These are phyloP conservation scores for Aspergillus incahuasiensis DNA, from an alignment of 495 filamentous ascomycete species.

Conservation along the genomic window DNA sequence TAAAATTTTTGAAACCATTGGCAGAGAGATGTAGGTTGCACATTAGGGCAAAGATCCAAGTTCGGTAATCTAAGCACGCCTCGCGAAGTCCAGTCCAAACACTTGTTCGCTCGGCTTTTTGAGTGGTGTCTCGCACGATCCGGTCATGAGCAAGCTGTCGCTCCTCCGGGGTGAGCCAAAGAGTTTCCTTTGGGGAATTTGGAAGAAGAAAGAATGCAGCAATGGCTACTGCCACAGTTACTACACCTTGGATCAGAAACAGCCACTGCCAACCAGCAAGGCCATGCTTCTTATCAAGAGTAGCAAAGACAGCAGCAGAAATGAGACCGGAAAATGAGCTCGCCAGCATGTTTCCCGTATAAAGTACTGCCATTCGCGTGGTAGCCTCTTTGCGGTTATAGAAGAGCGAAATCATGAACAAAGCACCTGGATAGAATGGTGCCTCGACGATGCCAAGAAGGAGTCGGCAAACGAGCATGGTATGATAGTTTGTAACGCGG, in stretches of 20 bases:
- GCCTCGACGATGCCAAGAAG: conserved; percentile 47
- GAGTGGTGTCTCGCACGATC: conserved; percentile 20
- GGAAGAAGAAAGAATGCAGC: conserved; percentile 34
- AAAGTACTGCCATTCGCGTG: conserved; percentile 23
- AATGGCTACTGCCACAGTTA: conserved; percentile 37
- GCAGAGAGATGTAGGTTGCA: conserved; percentile 27
- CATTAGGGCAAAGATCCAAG: conserved; percentile 32
- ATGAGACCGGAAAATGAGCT: conserved; percentile 28
- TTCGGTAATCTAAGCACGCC: conserved; percentile 31
- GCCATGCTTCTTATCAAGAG: conserved; percentile 16
- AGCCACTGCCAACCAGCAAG: conserved; percentile 31
- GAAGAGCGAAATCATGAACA: conserved; percentile 33
- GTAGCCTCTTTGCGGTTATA: conserved; percentile 42
- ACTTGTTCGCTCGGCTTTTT: conserved; percentile 12
- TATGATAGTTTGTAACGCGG: conserved; percentile 32
- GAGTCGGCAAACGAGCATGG: conserved; percentile 34
- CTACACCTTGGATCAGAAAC: conserved; percentile 38
- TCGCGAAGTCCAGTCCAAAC: conserved; percentile 32
- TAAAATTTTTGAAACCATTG: conserved; percentile 47
- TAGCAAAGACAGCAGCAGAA: conserved; percentile 20
- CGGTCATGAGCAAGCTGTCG: conserved; percentile 31
- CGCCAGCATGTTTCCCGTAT: conserved; percentile 21
- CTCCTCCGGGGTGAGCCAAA: conserved; percentile 34
- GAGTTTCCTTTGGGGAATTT: conserved; percentile 47
- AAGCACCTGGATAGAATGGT: conserved; percentile 42